These are phyloP conservation scores for Trichoderma koningiopsis DNA, from an alignment of 2,329 filamentous ascomycete genomes.

Conservation along the genomic window DNA sequence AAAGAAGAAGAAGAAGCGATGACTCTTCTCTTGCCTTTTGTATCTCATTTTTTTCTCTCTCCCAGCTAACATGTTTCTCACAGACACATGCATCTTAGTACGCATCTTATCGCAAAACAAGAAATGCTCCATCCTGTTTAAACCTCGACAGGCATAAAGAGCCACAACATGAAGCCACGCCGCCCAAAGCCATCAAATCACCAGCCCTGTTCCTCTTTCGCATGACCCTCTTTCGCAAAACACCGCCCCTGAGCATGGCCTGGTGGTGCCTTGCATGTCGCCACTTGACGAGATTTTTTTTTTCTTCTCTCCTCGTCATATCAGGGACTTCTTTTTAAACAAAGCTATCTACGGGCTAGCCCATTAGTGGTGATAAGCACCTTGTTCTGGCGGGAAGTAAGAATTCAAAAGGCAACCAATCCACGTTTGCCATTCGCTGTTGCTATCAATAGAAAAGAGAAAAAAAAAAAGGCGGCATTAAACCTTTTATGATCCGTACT, in stretches of 20 bases:
- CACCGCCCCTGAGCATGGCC: constrained; percentile 3
- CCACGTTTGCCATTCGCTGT: background rate
- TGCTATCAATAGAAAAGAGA: background rate
- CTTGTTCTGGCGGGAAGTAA: constrained; percentile 6
- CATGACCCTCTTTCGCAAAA: constrained; percentile 4
- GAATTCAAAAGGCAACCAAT: background rate
- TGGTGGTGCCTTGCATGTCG: background rate
- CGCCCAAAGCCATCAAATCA: background rate
- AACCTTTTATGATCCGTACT: background rate
- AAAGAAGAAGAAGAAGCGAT: background rate
- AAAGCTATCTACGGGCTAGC: background rate
- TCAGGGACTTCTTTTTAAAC: background rate
- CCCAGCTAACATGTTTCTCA: background rate
- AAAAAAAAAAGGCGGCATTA: background rate
- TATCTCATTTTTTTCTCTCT: background rate
- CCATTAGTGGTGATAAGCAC: background rate
- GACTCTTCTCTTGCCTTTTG: background rate
- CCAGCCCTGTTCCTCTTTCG: constrained; percentile 1
- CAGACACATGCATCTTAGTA: background rate
- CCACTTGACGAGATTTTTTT: background rate
- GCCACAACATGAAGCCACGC: constrained; percentile 3
- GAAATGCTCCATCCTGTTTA: background rate
- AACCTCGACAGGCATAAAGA: background rate
- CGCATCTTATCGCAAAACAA: background rate
- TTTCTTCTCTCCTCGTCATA: background rate